Evolutionary conservation across 495 filamentous ascomycete species (phyloP).

Genomic region (Lasiosphaeriaceae sp.): DNA sequence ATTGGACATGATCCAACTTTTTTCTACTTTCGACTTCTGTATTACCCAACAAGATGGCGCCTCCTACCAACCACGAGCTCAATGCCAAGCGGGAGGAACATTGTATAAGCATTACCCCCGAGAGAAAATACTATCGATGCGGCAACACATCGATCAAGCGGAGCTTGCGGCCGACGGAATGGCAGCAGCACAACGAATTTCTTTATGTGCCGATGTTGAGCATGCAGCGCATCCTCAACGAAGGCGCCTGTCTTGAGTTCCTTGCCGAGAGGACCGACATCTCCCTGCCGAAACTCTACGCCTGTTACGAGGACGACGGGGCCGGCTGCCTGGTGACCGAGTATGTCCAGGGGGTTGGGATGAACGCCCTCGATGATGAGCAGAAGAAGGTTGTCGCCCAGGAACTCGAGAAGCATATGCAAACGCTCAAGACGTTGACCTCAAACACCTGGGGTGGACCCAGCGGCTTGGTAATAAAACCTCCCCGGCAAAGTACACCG

Average conservation of each 20-base stretch:
- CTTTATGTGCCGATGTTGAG: background rate
- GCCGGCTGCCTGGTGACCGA: slow-evolving; percentile 4
- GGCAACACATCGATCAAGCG: slow-evolving; percentile 2
- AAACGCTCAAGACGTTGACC: slow-evolving; percentile 1
- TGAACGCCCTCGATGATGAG: background rate
- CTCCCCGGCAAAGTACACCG: too few relatives aligned
- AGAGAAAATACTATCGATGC: slow-evolving; percentile 2
- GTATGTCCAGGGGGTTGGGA: background rate
- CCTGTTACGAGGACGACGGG: slow-evolving; percentile 10
- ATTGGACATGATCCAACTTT: too few relatives aligned
- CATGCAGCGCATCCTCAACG: slow-evolving; percentile 4
- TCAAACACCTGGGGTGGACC: too few relatives aligned
- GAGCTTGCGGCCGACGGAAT: slow-evolving; percentile 3
- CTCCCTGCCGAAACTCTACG: slow-evolving; percentile 2
- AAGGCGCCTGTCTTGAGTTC: background rate
- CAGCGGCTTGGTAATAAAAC: too few relatives aligned
- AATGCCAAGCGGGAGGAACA: background rate
- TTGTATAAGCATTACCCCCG: background rate
- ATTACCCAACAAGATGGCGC: too few relatives aligned
- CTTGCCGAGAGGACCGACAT: slow-evolving; percentile 2
- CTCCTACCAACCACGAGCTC: too few relatives aligned
- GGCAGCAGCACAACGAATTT: background rate
- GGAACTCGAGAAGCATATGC: slow-evolving; percentile 1
- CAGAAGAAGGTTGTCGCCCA: background rate
- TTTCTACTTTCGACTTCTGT: too few relatives aligned